Conservation (phyloP, 352 stramenopile species). For the Pythium utonaiense region DNA sequence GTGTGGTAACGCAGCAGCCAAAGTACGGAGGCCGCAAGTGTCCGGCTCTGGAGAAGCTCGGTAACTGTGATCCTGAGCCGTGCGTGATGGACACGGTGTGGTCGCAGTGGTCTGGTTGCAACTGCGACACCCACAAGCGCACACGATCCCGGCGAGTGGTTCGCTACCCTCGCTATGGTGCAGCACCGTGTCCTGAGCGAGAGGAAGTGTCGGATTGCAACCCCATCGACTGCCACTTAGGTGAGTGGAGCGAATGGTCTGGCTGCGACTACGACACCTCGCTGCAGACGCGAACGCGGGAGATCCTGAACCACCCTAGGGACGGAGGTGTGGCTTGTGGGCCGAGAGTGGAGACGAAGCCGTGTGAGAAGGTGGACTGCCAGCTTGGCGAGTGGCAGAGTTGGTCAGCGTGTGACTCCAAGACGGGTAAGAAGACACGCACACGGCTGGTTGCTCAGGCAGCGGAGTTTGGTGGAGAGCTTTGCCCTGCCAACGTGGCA, state of each 20-base stretch:
- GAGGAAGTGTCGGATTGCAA: conserved; percentile 7
- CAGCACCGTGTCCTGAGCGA: not conserved
- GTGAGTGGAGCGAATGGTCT: conserved; percentile 16
- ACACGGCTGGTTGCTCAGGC: conserved; percentile 24
- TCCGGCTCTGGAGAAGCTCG: not conserved
- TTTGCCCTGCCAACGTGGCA: not conserved
- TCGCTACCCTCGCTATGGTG: conserved; percentile 14
- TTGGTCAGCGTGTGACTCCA: conserved; percentile 13
- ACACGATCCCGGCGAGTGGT: conserved; percentile 1
- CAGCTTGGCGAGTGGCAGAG: conserved; percentile 7
- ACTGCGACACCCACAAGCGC: conserved; percentile 7
- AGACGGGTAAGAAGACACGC: not conserved
- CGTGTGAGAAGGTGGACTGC: conserved; percentile 17
- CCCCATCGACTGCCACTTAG: conserved; percentile 10
- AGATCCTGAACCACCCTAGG: conserved; percentile 4
- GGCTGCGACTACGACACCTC: conserved; percentile 7
- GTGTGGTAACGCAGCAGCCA: conserved; percentile 1
- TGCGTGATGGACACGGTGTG: conserved; percentile 16
- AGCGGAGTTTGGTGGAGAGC: conserved; percentile 2
- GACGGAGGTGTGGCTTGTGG: conserved; percentile 14
- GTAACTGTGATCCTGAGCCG: conserved; percentile 12
- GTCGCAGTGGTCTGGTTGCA: conserved; percentile 9
- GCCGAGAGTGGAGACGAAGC: not conserved
- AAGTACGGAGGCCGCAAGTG: conserved; percentile 19
- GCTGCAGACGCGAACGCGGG: not conserved